Percentiles rank a stretch among this genome's conserved stretches.
These are phyloP conservation scores for bread wheat (Triticum aestivum) DNA, from an alignment of 176 grass and related monocot species.

Conservation along the genomic window DNA sequence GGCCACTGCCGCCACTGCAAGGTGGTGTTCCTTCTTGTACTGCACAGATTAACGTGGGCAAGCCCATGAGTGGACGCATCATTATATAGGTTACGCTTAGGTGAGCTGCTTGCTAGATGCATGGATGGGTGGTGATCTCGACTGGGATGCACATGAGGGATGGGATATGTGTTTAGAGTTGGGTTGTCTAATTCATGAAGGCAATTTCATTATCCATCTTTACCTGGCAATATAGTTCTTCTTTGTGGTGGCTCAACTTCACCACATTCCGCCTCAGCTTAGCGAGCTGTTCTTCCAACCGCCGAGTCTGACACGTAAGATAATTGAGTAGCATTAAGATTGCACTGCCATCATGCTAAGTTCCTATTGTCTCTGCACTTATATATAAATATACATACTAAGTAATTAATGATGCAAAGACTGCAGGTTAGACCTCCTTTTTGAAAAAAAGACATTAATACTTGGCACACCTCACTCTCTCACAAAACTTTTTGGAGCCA, in stretches of 20 bases:
- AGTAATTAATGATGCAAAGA: too few relatives aligned
- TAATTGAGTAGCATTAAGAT: neutral
- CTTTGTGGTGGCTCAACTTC: slow-evolving; percentile 40
- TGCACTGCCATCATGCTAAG: too few relatives aligned
- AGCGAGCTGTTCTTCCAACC: slow-evolving; percentile 48
- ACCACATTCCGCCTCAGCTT: slow-evolving; percentile 56
- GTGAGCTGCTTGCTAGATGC: too few relatives aligned
- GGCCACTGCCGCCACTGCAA: neutral
- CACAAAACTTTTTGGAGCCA: too few relatives aligned
- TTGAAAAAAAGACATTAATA: too few relatives aligned
- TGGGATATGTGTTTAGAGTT: neutral
- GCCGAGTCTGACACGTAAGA: slow-evolving; percentile 28
- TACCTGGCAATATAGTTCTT: slow-evolving; percentile 49
- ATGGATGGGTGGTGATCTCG: neutral
- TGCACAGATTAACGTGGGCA: slow-evolving; percentile 12
- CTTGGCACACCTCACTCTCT: too few relatives aligned
- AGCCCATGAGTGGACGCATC: neutral
- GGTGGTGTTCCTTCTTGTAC: slow-evolving; percentile 25
- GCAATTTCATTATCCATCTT: too few relatives aligned
- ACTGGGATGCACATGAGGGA: slow-evolving; percentile 26
- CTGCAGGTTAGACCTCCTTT: too few relatives aligned
- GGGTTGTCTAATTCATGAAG: too few relatives aligned
- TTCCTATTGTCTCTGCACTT: too few relatives aligned
- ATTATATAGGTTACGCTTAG: too few relatives aligned
- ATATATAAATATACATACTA: too few relatives aligned